Percentiles rank a stretch among this genome's conserved stretches.
phyloP scores from a whole-genome alignment of 306 rosid genomes.

The Rosa chinensis region DNA sequence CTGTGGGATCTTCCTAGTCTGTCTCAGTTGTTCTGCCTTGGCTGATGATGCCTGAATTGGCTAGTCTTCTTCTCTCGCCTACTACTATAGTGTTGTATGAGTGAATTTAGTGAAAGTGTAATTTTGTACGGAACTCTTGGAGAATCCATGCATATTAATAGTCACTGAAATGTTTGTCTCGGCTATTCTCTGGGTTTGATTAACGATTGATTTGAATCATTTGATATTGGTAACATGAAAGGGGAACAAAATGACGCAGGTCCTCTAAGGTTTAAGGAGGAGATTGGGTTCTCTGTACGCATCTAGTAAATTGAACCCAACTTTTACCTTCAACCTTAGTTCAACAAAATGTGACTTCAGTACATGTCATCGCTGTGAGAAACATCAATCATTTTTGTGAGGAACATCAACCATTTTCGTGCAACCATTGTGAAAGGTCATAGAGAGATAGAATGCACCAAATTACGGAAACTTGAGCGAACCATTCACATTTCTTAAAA shows the following conservation, averaged over 20 bases:
- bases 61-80: neutral
- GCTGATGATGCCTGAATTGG: slow-evolving; percentile 12
- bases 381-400: neutral
- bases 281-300: neutral
- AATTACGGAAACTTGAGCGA: neutral
- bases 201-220: neutral
- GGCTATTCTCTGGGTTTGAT: neutral
- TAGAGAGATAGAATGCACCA: no score
- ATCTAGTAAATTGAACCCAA: neutral
- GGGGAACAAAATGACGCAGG: neutral
- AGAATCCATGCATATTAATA: slow-evolving; percentile 8
- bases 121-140: slow-evolving; percentile 1
- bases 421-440: neutral
- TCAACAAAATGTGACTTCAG: neutral
- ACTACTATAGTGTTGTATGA: neutral
- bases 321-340: neutral
- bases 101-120: neutral
- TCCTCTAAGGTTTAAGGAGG: neutral
- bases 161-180: neutral
- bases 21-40: slow-evolving; percentile 31
- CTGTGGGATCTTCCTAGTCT: slow-evolving; percentile 39
- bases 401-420: neutral
- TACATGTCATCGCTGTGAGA: neutral
- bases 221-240: neutral
- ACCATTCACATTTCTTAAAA: slow-evolving; percentile 7